Evolutionary conservation across 2,329 filamentous ascomycete genomes (phyloP).

Genomic region (Aspergillus japonicus): DNA sequence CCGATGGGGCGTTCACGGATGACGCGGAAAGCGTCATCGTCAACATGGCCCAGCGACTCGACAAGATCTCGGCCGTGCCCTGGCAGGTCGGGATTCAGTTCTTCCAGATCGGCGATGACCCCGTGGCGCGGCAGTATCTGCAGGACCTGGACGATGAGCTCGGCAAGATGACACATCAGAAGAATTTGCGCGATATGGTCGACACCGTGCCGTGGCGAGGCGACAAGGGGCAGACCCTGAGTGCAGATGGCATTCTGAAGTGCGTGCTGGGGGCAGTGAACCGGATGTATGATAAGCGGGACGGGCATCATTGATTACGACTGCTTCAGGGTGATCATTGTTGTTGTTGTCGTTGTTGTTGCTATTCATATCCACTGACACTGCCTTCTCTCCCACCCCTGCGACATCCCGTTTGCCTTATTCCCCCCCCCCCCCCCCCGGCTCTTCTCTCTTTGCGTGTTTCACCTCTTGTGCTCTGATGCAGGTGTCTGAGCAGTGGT

Average conservation of each 20-base stretch:
- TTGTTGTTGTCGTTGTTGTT: slow-evolving; percentile 2
- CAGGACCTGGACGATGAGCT: slow-evolving; percentile 74
- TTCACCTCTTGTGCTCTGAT: not conserved
- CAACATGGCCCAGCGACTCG: slow-evolving; percentile 64
- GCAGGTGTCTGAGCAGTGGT: not conserved
- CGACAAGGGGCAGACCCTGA: slow-evolving; percentile 53
- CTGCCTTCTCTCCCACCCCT: not conserved
- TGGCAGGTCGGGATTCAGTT: slow-evolving; percentile 93
- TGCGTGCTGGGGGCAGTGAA: slow-evolving; percentile 76
- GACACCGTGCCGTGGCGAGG: slow-evolving; percentile 77
- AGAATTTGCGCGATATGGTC: slow-evolving; percentile 74
- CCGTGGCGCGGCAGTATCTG: slow-evolving; percentile 63
- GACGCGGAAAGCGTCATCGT: slow-evolving; percentile 72
- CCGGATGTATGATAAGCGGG: slow-evolving; percentile 58
- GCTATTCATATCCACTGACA: not conserved
- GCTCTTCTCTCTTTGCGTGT: slow-evolving; percentile 6
- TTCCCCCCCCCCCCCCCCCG: no score
- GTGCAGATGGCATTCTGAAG: slow-evolving; percentile 74
- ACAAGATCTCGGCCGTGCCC: slow-evolving; percentile 58
- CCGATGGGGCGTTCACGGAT: slow-evolving; percentile 79
- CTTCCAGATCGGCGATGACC: slow-evolving; percentile 84
- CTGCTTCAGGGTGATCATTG: not conserved
- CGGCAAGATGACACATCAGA: slow-evolving; percentile 47
- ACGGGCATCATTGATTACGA: slow-evolving; percentile 15
- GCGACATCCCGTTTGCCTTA: not conserved